Evolutionary conservation across 2,329 filamentous ascomycete species (phyloP), one percentile per base, ranked within the genome.

Genomic region (Cordyceps fumosorosea): DNA sequence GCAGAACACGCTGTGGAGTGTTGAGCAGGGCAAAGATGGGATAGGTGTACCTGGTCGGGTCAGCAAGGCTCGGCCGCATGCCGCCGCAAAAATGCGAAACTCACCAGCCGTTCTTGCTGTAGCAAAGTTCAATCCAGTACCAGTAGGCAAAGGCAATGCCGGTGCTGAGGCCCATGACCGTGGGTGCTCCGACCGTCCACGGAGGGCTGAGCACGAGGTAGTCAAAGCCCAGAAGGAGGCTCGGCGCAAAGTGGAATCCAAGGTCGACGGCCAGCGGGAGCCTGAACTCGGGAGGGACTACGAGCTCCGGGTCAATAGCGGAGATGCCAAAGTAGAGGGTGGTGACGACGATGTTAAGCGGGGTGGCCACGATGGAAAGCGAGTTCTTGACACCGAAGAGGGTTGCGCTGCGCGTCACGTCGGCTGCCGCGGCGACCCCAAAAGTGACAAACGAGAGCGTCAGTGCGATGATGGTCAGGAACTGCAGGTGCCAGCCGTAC

Each of bases 41-140:
- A 73, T 97, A 96, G 0, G 92, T 91, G 68, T 96, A 96, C 79
- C 87, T 89, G 2, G 2, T 24, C 1, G 5, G 32, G 53, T 69
- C 22, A 71, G 64, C 7, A n/a, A 20, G 40, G 2, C 40, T 42
- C 12, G 3, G 11, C 7, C 37, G 12, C 22, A 24, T 20, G 5
- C n/a, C 10, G 18, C 40, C 12, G 20, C n/a, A 18, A 16, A 16
- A 6, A n/a, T 10, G 22, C 1, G 24, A 42, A 26, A 75, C 82
- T 72, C 70, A 86, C 84, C 79, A 84, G 69, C 87, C 84, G 68
- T 91, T 91, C 63, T 82, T 77, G 51, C 78, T 79, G 68, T 84
- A 89, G 75, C 89, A 91, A 26, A 84, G 79, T 73, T 92, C 88
- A 26, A 91, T 83, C 89, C 89, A 93, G 65, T 82, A 82, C 88